A percentile compares a stretch with the other conserved stretches of the same genome.
These are phyloP conservation scores for Polymyxa betae DNA, from an alignment of 208 protist species.

Conservation along the genomic window DNA sequence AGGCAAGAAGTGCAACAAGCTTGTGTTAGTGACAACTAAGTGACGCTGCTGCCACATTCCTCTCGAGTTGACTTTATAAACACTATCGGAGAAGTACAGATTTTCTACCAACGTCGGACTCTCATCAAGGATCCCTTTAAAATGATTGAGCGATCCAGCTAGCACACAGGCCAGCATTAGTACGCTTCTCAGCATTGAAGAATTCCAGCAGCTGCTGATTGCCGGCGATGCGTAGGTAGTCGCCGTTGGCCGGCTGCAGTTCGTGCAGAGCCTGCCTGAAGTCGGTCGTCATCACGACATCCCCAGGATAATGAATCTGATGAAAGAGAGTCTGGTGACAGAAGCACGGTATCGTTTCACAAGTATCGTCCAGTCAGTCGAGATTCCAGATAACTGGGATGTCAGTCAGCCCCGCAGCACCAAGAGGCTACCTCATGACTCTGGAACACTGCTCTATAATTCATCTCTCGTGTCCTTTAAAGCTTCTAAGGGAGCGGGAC, in stretches of 20 bases:
- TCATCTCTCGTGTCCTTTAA: too few species aligned
- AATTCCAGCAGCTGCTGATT: not conserved
- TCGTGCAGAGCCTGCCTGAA: not conserved
- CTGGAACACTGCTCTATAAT: too few species aligned
- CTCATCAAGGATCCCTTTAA: not conserved
- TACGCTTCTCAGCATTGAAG: conserved; percentile 25
- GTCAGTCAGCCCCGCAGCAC: too few species aligned
- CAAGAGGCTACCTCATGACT: too few species aligned
- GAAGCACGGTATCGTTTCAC: too few species aligned
- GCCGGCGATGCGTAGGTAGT: conserved; percentile 31
- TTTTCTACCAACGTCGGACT: not conserved
- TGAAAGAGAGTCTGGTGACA: too few species aligned
- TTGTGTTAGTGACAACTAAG: conserved; percentile 14
- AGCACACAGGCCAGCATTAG: not conserved
- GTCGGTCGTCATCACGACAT: too few species aligned
- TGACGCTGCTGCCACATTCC: conserved; percentile 3
- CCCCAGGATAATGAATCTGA: too few species aligned
- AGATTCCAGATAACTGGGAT: too few species aligned
- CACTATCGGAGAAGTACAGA: not conserved
- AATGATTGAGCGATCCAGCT: not conserved
- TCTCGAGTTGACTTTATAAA: not conserved
- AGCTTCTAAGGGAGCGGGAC: too few species aligned
- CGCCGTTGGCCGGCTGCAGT: not conserved
- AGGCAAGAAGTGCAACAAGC: not conserved
- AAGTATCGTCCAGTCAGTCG: too few species aligned